Percentiles rank a stretch among this genome's conserved stretches.
Conservation (phyloP, 163 green algal species). For the Scenedesmus sp. region DNA sequence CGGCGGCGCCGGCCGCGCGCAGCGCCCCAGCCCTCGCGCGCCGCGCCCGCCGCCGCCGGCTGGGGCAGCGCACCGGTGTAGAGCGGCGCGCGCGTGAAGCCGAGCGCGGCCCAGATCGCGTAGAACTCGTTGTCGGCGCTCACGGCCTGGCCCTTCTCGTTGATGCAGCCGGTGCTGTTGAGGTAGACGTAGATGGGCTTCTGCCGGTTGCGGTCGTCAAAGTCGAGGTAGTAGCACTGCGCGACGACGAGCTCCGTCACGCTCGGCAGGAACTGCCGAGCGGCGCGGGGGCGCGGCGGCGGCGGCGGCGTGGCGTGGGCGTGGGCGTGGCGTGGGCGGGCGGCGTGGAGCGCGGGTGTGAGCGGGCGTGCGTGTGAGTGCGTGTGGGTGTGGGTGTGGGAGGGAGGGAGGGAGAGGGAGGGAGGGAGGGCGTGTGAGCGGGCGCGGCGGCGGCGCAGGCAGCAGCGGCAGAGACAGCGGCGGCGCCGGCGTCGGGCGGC, state of each 20-base stretch:
- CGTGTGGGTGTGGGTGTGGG: no score
- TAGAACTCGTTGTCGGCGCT: conserved; percentile 72
- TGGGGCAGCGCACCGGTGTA: conserved; percentile 52
- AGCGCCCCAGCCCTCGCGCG: no score
- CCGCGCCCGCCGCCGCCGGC: no score
- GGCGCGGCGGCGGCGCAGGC: not conserved
- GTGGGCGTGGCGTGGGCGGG: no score
- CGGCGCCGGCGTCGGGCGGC: not conserved
- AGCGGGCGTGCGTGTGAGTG: no score
- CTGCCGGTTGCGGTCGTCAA: conserved; percentile 64
- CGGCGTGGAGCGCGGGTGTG: no score
- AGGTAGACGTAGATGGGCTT: conserved; percentile 75
- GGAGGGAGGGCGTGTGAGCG: no score
- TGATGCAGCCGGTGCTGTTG: conserved; percentile 73
- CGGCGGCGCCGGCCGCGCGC: no score
- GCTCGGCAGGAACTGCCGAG: conserved; percentile 80
- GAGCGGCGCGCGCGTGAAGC: conserved; percentile 67
- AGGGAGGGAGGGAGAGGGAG: no score
- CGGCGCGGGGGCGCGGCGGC: no score
- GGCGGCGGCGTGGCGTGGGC: no score
- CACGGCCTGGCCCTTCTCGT: conserved; percentile 61
- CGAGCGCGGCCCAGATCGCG: conserved; percentile 69
- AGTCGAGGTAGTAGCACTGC: conserved; percentile 74
- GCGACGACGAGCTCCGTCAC: conserved; percentile 77
- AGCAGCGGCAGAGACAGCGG: not conserved